Conservation (phyloP, 2,329 filamentous ascomycete genomes). For the Calonectria naviculata region DNA sequence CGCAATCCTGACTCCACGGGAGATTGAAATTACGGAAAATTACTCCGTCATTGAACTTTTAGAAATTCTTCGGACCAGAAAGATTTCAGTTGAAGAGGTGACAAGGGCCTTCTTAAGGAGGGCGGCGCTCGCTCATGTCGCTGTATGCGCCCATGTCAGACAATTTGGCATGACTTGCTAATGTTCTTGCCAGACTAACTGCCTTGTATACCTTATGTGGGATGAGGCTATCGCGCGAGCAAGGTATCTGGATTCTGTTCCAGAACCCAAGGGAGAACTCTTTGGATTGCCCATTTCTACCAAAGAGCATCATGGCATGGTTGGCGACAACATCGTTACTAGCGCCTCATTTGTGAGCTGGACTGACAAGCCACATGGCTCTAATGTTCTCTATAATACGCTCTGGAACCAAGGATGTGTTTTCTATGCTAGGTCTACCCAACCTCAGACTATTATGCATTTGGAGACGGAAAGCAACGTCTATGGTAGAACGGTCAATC, state of each 20-base stretch:
- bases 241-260: slow-evolving; percentile 45
- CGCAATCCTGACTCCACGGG: slow-evolving; percentile 33
- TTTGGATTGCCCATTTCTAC: slow-evolving; percentile 49
- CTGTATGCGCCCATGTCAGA: slow-evolving; percentile 32
- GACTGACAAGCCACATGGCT: slow-evolving; percentile 46
- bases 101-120: slow-evolving; percentile 39
- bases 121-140: slow-evolving; percentile 40
- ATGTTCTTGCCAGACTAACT: slow-evolving; percentile 42
- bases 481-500: slow-evolving; percentile 72
- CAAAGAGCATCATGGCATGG: slow-evolving; percentile 49
- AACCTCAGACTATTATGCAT: slow-evolving; percentile 67
- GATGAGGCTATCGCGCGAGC: slow-evolving; percentile 47
- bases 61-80: slow-evolving; percentile 24
- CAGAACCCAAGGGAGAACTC: slow-evolving; percentile 45
- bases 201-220: slow-evolving; percentile 47
- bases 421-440: slow-evolving; percentile 73
- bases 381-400: slow-evolving; percentile 44
- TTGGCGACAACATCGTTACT: slow-evolving; percentile 42
- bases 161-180: neutral
- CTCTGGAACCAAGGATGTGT: slow-evolving; percentile 44
- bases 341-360: slow-evolving; percentile 42
- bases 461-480: slow-evolving; percentile 73
- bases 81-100: slow-evolving; percentile 40
- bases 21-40: slow-evolving; percentile 41
- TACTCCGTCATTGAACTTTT: slow-evolving; percentile 38